phyloP scores from a whole-genome alignment of 169 alveolate genomes.

The Eimeria praecox region DNA sequence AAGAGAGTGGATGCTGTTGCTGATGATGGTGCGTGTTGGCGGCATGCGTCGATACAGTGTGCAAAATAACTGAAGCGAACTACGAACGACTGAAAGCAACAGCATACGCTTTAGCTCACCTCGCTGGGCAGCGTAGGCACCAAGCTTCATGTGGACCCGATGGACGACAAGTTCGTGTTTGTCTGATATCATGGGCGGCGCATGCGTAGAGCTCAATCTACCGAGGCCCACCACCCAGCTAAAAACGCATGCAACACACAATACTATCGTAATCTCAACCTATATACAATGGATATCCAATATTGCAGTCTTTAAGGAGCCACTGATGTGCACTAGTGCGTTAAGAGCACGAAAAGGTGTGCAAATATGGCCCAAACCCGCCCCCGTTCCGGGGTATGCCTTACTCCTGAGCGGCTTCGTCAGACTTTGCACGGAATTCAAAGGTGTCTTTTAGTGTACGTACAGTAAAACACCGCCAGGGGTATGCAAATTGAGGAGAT shows the following conservation, averaged over 20 bases:
- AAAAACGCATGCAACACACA: neutral
- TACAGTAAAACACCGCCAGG: constrained; percentile 78
- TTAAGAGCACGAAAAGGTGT: neutral
- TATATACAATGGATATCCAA: neutral
- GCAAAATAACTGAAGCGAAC: neutral
- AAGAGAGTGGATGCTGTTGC: neutral
- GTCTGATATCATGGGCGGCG: constrained; percentile 66
- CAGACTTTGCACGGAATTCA: constrained; percentile 61
- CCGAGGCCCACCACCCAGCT: constrained; percentile 83
- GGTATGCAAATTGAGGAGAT: neutral
- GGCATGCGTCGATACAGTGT: neutral
- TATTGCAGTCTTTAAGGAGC: neutral
- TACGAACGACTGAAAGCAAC: neutral
- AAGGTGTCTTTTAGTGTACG: constrained; percentile 4
- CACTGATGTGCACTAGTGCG: neutral
- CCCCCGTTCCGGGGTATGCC: neutral
- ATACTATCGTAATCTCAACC: neutral
- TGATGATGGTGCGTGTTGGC: neutral
- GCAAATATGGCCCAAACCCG: neutral
- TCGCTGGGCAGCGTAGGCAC: constrained; percentile 41
- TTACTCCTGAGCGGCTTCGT: constrained; percentile 73
- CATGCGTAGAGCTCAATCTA: constrained; percentile 37
- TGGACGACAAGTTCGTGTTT: constrained; percentile 52
- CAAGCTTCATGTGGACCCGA: constrained; percentile 80
- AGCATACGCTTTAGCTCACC: constrained; percentile 14